These are phyloP conservation scores for Boletus sp. DNA, from an alignment of 768 basidiomycete genomes.

Conservation along the genomic window DNA sequence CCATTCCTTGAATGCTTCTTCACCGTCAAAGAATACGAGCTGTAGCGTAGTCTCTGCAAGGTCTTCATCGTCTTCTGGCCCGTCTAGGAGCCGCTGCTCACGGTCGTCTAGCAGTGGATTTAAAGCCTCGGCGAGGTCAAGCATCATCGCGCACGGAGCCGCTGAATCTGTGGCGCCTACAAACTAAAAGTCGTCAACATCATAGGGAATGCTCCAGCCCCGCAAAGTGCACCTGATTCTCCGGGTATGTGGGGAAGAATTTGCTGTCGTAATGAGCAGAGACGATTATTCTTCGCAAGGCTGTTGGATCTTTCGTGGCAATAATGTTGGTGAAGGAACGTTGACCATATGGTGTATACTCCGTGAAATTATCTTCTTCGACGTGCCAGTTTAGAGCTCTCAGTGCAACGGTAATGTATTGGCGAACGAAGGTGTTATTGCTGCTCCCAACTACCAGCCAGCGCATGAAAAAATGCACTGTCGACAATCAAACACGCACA, in stretches of 20 bases:
- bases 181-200: conserved; percentile 54
- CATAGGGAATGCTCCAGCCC: neutral
- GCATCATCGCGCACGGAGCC: conserved; percentile 90
- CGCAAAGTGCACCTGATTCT: conserved; percentile 61
- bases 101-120: conserved; percentile 68
- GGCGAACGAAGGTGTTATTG: conserved; percentile 78
- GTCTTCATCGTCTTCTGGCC: conserved; percentile 69
- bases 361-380: conserved; percentile 81
- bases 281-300: conserved; percentile 77
- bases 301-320: conserved; percentile 90
- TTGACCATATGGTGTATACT: conserved; percentile 75
- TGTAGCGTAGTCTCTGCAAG: conserved; percentile 83
- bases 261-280: conserved; percentile 95
- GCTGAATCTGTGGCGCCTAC: conserved; percentile 97
- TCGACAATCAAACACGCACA: neutral
- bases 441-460: conserved; percentile 56
- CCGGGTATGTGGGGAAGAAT: conserved; percentile 68
- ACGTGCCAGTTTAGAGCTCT: conserved; percentile 80
- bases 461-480: conserved; percentile 2
- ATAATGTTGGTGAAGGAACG: conserved; percentile 87
- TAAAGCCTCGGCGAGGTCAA: conserved; percentile 86
- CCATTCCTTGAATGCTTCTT: conserved; percentile 94
- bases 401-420: conserved; percentile 76
- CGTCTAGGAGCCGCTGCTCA: conserved; percentile 51
- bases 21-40: conserved; percentile 95